Evolutionary conservation across 2,329 filamentous ascomycete species (phyloP), one percentile per base, ranked within the genome.

Genomic region (Thelonectria discophora): DNA sequence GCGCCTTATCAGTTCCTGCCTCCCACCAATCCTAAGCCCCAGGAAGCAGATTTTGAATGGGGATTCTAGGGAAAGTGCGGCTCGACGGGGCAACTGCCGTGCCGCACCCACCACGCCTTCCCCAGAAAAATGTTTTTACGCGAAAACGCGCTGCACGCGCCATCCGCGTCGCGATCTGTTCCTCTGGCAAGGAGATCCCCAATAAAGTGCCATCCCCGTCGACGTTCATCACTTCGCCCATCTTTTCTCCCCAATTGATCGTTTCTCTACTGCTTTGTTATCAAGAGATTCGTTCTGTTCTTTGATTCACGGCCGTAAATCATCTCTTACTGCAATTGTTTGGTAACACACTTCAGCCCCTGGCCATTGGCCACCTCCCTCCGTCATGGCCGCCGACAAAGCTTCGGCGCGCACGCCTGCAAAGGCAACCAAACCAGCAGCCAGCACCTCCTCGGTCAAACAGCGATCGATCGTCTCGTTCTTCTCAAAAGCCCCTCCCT

Each of bases 391-490:
- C 13, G 69, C 66, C 57, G 72, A 77, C 47, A 71, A 69, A 60
- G 45, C 68, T 49, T 58, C 65, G 57, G 74, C 74, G 45, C 73
- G 74, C 58, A 78, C 76, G 58, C 76, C 76, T 21, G 74, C 75
- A 46, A 75, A 73, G 68, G 60, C 72, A 21, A 62, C 70, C 42
- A 77, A 75, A 55, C 62, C 69, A 42, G 48, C 72, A 40, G 65
- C 67, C 10, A 46, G 68, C 37, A 69, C 77, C 18, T 76, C 76
- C 11, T 74, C 75, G 15, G 65, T 69, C 50, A 81, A 80, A 63
- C 79, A 81, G 62, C 75, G 75, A 54, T 80, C 78, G 43, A 81
- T 81, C 63, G 73, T 76, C 62, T 79, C 78, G 32, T 81, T 81
- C 71, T 81, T 81, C 62, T 74, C 77, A 54, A 81, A 80, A 64